Percentiles rank a stretch among this genome's conserved stretches.
Evolutionary conservation across 306 rosid genomes (phyloP).

Genomic region (Acacia crassicarpa): DNA sequence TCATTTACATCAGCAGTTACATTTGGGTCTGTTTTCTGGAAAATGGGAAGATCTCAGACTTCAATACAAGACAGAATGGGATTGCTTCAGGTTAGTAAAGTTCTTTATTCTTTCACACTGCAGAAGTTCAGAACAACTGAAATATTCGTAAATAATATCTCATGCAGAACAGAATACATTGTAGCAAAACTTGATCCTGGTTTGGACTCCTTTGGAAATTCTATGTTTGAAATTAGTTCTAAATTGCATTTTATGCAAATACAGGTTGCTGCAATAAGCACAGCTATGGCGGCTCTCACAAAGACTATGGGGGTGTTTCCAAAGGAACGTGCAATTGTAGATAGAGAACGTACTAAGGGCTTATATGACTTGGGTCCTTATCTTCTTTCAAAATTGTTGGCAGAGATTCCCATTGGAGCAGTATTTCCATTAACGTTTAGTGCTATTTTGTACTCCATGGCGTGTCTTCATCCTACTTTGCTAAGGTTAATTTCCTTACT

Average conservation of each 20-base stretch:
- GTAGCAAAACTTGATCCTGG: background rate
- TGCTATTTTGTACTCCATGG: slow-evolving; percentile 89
- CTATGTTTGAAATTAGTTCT: background rate
- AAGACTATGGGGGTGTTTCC: slow-evolving; percentile 90
- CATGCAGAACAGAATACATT: background rate
- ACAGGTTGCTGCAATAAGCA: slow-evolving; percentile 97
- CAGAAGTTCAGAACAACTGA: slow-evolving; percentile 8
- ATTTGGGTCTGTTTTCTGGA: slow-evolving; percentile 95
- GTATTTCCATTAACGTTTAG: slow-evolving; percentile 94
- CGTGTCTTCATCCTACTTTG: slow-evolving; percentile 86
- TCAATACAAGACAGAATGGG: slow-evolving; percentile 99
- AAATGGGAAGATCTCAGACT: slow-evolving; percentile 95
- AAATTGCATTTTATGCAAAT: background rate
- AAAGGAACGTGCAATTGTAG: slow-evolving; percentile 86
- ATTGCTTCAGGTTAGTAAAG: slow-evolving; percentile 83
- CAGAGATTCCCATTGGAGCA: slow-evolving; percentile 90
- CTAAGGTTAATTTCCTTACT: slow-evolving; percentile 52
- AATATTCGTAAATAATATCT: slow-evolving; percentile 13
- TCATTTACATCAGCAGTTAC: slow-evolving; percentile 86
- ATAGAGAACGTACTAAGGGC: slow-evolving; percentile 87
- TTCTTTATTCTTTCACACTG: slow-evolving; percentile 25
- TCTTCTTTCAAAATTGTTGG: slow-evolving; percentile 84
- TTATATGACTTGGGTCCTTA: slow-evolving; percentile 92
- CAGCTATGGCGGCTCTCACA: slow-evolving; percentile 98
- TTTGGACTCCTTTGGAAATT: background rate